A percentile compares a stretch with the other conserved stretches of the same genome.
These are phyloP conservation scores for Yamadazyma atmosphaerica DNA, from an alignment of 1,139 yeast species.

Conservation along the genomic window DNA sequence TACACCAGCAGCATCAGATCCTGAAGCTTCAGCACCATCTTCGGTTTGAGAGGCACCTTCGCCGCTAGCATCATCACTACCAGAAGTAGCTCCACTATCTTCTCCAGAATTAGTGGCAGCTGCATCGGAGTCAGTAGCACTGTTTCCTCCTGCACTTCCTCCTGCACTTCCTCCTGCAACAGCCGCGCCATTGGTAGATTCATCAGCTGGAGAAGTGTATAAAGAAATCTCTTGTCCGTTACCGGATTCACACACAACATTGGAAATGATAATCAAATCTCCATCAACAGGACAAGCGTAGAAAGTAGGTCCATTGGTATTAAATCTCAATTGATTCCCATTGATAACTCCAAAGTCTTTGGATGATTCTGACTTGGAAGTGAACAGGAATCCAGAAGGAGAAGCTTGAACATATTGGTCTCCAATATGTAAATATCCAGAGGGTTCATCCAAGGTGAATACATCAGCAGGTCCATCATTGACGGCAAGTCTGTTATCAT, in stretches of 20 bases:
- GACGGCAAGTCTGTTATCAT: slow-evolving; percentile 18
- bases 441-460: slow-evolving; percentile 30
- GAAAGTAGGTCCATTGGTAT: slow-evolving; percentile 19
- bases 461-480: slow-evolving; percentile 21
- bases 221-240: slow-evolving; percentile 9
- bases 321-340: slow-evolving; percentile 26
- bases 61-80: slow-evolving; percentile 14
- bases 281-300: slow-evolving; percentile 24
- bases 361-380: slow-evolving; percentile 20
- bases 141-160: neutral
- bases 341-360: slow-evolving; percentile 29
- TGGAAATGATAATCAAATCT: slow-evolving; percentile 7
- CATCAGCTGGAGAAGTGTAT: slow-evolving; percentile 4
- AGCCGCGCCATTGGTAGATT: slow-evolving; percentile 4
- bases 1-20: slow-evolving; percentile 11
- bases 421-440: slow-evolving; percentile 25
- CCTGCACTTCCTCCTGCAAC: slow-evolving; percentile 3
- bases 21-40: slow-evolving; percentile 15
- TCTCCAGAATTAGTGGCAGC: slow-evolving; percentile 14
- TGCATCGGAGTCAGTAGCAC: neutral
- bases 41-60: slow-evolving; percentile 9
- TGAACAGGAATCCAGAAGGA: slow-evolving; percentile 14
- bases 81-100: slow-evolving; percentile 16
- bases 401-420: slow-evolving; percentile 20
- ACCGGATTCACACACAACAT: slow-evolving; percentile 11